Evolutionary conservation across 805 yeast genomes (phyloP).

Genomic region (Hanseniaspora jakobsenii): DNA sequence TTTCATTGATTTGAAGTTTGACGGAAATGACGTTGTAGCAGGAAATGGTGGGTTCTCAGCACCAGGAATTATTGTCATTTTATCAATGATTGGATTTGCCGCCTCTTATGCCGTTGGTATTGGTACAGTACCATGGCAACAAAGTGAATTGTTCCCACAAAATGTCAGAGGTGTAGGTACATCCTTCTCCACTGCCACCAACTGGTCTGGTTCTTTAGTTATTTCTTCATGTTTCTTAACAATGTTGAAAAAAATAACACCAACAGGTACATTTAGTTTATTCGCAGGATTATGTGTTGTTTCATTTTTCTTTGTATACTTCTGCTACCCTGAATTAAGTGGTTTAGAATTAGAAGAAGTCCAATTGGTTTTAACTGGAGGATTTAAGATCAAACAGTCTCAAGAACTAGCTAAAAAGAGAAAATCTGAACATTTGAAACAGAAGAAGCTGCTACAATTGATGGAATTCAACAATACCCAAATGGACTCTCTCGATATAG

Average conservation of each 20-base stretch:
- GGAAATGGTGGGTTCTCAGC: constrained; percentile 42
- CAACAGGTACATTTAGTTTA: constrained; percentile 85
- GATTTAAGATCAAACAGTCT: constrained; percentile 70
- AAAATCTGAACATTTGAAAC: constrained; percentile 19
- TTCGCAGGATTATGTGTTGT: constrained; percentile 72
- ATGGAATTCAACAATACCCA: constrained; percentile 15
- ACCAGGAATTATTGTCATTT: constrained; percentile 81
- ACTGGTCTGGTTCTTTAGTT: constrained; percentile 89
- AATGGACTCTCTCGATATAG: constrained; percentile 8
- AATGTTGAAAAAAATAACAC: constrained; percentile 85
- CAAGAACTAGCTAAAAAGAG: constrained; percentile 41
- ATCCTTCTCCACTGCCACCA: constrained; percentile 80
- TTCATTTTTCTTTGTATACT: constrained; percentile 61
- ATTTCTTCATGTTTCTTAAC: constrained; percentile 88
- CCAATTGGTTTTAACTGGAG: constrained; percentile 64
- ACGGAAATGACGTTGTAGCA: constrained; percentile 35
- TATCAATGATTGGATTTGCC: constrained; percentile 75
- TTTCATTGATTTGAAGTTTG: constrained; percentile 53
- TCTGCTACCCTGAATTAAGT: constrained; percentile 85
- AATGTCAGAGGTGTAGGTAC: constrained; percentile 86
- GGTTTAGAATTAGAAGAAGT: constrained; percentile 88
- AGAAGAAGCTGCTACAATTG: constrained; percentile 14
- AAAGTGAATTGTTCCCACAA: constrained; percentile 88
- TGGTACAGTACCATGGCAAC: constrained; percentile 98
- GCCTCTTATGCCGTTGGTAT: constrained; percentile 89